These are phyloP conservation scores for Hordeum pubiflorum DNA, from an alignment of 202 grass and related monocot genomes.

Conservation along the genomic window DNA sequence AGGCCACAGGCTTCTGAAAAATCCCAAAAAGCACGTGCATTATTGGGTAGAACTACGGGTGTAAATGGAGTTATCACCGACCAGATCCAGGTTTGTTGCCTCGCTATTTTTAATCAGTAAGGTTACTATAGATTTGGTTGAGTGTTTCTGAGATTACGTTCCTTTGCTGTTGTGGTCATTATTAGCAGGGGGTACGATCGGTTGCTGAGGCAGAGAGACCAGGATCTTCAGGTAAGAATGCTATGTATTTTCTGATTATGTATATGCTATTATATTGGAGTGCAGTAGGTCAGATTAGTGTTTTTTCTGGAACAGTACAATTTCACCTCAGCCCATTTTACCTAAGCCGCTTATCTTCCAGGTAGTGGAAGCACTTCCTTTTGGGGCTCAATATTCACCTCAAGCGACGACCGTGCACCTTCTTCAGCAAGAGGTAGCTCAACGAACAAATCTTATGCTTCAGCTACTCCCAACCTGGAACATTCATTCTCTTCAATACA, in stretches of 20 bases:
- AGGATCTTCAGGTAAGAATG: conserved; percentile 73
- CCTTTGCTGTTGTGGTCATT: conserved; percentile 21
- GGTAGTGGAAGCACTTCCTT: conserved; percentile 63
- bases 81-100: conserved; percentile 61
- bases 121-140: neutral
- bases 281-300: neutral
- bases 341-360: conserved; percentile 26
- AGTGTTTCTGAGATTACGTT: conserved; percentile 11
- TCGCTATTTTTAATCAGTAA: neutral
- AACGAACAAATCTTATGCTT: conserved; percentile 41
- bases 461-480: conserved; percentile 44
- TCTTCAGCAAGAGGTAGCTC: conserved; percentile 55
- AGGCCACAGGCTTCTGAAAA: conserved; percentile 63
- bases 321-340: conserved; percentile 7
- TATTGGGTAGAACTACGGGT: conserved; percentile 63
- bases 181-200: conserved; percentile 50
- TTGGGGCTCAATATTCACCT: conserved; percentile 87
- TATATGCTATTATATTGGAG: neutral
- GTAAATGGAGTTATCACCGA: conserved; percentile 85
- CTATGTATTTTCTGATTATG: neutral
- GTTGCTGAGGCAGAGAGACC: conserved; percentile 66
- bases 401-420: conserved; percentile 56
- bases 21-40: conserved; percentile 51
- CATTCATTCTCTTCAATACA: conserved; percentile 71
- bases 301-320: neutral